Evolutionary conservation across 2,329 filamentous ascomycete species (phyloP), one percentile per base, ranked within the genome.

Genomic region (Corinectria fuckeliana): DNA sequence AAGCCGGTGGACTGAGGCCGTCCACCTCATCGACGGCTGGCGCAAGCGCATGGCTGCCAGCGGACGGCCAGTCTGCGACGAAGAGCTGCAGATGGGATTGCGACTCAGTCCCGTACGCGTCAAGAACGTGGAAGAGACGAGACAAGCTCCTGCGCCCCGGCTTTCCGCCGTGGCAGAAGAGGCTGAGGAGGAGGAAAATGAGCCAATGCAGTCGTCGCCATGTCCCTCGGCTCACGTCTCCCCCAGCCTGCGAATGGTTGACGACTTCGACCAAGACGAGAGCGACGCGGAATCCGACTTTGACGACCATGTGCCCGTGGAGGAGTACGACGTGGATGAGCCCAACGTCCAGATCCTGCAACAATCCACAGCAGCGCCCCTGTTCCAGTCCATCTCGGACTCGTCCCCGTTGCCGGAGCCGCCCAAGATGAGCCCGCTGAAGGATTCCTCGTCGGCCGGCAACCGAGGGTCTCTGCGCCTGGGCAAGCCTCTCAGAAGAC

Each of bases 21-120:
- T 98, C 11, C 84, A 87, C 32, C 87, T 99, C 78, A 96, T 99
- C 80, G 92, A 97, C 65, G 88, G 91, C 30, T 98, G 95, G 94
- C 88, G 93, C 61, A 90, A 88, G 73, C 85, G 92, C 39, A 92
- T 97, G 85, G 86, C 86, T 14, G 83, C 82, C 50, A 88, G 85
- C 64, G 90, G 89, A 5, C 84, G 88, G 60, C 86, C 89, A 0
- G 86, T 94, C 65, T 88, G 91, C 68, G 79, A 88, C 54, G 85
- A 88, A 59, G 87, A 89, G 68, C 75, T 89, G 51, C 88, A 87
- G 72, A 86, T 88, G 81, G 89, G 91, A 2, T 76, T 93, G 36
- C 83, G 85, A 5, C 79, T 89, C 16, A 86, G 85, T 58, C 86
- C 86, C 0, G 81, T 88, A 18, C 82, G 82, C 26, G 77, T 87